Evolutionary conservation across 2,329 filamentous ascomycete species (phyloP).

Genomic region (Ustilaginoidea virens): DNA sequence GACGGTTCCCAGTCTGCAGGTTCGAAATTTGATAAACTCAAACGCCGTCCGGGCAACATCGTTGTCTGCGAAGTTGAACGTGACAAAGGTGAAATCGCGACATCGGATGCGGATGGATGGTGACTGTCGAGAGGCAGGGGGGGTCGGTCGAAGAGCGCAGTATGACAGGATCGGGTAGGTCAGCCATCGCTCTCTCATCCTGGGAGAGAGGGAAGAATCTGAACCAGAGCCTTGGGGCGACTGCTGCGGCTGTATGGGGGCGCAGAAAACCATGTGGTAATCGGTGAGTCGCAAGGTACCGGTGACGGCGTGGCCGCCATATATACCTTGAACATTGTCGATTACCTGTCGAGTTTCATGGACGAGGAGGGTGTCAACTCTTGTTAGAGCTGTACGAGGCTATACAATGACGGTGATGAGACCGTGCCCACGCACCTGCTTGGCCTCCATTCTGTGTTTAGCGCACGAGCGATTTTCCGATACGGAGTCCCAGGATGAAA

Average conservation of each 20-base stretch:
- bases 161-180: constrained; percentile 83
- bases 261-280: constrained; percentile 43
- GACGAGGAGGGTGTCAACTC: too few relatives aligned
- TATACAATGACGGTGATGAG: too few relatives aligned
- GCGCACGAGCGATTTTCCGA: too few relatives aligned
- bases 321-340: constrained; percentile 45
- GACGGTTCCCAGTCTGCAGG: constrained; percentile 67
- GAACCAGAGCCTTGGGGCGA: constrained; percentile 11
- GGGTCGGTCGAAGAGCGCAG: constrained; percentile 63
- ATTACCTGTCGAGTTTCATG: constrained; percentile 25
- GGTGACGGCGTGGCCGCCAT: constrained; percentile 38
- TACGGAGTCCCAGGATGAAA: too few relatives aligned
- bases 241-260: constrained; percentile 19
- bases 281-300: constrained; percentile 46
- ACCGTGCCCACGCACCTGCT: constrained; percentile 25
- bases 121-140: constrained; percentile 50
- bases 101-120: constrained; percentile 79
- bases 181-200: constrained; percentile 64
- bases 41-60: constrained; percentile 68
- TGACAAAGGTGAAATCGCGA: constrained; percentile 87
- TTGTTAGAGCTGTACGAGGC: too few relatives aligned
- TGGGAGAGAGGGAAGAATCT: constrained; percentile 13
- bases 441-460: too few relatives aligned
- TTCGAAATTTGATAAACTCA: constrained; percentile 67
- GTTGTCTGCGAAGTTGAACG: constrained; percentile 71